Conservation (phyloP, 2,329 filamentous ascomycete genomes). For the Proliferodiscus dingleyae region DNA sequence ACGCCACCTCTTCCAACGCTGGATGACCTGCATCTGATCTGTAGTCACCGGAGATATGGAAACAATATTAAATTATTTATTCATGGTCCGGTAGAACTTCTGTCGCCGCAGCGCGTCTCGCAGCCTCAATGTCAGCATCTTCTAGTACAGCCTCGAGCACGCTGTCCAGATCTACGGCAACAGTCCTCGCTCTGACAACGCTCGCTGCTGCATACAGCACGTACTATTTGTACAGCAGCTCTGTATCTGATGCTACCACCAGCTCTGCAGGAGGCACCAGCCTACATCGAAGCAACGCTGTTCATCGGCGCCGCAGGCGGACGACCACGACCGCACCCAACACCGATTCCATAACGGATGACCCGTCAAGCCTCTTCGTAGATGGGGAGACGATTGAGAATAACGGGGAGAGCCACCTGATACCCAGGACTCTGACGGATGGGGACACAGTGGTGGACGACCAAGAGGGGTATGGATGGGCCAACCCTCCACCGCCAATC, state of each 20-base stretch:
- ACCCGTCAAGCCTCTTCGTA: slow-evolving; percentile 9
- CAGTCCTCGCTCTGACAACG: slow-evolving; percentile 51
- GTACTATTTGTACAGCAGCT: slow-evolving; percentile 52
- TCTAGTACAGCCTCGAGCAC: slow-evolving; percentile 46
- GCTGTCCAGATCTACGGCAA: slow-evolving; percentile 49
- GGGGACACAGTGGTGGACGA: slow-evolving; percentile 32
- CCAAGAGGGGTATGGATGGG: slow-evolving; percentile 16
- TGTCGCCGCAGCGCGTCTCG: neutral
- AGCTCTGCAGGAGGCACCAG: slow-evolving; percentile 19
- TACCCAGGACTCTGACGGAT: slow-evolving; percentile 26
- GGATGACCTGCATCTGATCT: neutral
- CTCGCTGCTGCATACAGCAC: slow-evolving; percentile 52
- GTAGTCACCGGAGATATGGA: neutral
- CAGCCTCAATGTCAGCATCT: slow-evolving; percentile 32
- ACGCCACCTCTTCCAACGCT: neutral
- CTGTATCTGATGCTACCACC: slow-evolving; percentile 28
- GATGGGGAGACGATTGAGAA: slow-evolving; percentile 28
- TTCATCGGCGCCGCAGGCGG: slow-evolving; percentile 46
- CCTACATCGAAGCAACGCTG: slow-evolving; percentile 63
- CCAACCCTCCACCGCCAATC: slow-evolving; percentile 25
- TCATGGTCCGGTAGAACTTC: neutral
- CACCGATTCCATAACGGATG: slow-evolving; percentile 1
- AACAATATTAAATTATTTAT: neutral
- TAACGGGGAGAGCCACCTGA: slow-evolving; percentile 29
- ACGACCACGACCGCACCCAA: slow-evolving; percentile 4